Evolutionary conservation across 495 filamentous ascomycete species (phyloP).

Genomic region (Daldinia bambusicola): DNA sequence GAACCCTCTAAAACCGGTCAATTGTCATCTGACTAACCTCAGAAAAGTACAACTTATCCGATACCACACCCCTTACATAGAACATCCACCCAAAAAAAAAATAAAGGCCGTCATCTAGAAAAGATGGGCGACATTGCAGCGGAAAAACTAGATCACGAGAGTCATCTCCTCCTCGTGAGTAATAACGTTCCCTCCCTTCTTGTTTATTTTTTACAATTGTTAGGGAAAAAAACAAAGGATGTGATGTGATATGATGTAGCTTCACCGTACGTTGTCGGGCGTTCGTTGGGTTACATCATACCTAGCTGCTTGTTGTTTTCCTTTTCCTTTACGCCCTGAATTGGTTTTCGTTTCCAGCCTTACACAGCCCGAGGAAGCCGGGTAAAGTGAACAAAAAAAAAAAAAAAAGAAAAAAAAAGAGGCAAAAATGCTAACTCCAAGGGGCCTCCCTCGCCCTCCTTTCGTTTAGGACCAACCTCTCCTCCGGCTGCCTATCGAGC

Average conservation of each 20-base stretch:
- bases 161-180: slow-evolving; percentile 60
- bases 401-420: neutral
- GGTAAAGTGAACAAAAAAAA: too few species aligned
- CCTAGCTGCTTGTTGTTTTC: neutral
- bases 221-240: neutral
- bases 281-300: slow-evolving; percentile 8
- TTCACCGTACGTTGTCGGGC: neutral
- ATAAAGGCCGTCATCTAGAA: too few species aligned
- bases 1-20: neutral
- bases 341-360: neutral
- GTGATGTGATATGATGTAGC: neutral
- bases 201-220: neutral
- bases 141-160: slow-evolving; percentile 59
- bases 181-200: neutral
- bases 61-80: slow-evolving; percentile 4
- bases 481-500: slow-evolving; percentile 88
- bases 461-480: slow-evolving; percentile 96
- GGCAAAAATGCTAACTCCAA: neutral
- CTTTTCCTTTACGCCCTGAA: neutral
- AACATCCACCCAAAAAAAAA: neutral
- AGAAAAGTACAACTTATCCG: neutral
- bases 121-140: slow-evolving; percentile 58
- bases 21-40: neutral
- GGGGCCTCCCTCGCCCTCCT: neutral
- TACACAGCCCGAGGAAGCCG: neutral